Conservation (phyloP, 306 rosid genomes). For the Neltuma alba region DNA sequence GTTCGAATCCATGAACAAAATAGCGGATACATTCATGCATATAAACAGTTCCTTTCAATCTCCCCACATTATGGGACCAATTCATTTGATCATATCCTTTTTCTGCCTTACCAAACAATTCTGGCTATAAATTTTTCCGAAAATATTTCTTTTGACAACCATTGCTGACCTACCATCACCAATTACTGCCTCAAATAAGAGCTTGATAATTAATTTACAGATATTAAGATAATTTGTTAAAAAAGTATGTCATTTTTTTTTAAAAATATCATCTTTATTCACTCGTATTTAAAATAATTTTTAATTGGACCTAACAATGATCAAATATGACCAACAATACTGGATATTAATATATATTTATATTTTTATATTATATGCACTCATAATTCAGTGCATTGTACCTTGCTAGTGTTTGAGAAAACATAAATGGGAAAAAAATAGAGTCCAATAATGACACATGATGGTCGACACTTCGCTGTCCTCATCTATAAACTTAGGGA, state of each 20-base stretch:
- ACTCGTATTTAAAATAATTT: too few relatives aligned
- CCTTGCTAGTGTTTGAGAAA: constrained; percentile 7
- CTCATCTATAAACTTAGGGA: neutral
- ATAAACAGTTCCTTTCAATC: neutral
- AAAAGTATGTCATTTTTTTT: too few relatives aligned
- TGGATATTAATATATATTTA: too few relatives aligned
- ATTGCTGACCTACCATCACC: too few relatives aligned
- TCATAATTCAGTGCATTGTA: constrained; percentile 24
- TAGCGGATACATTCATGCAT: neutral
- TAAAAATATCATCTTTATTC: too few relatives aligned
- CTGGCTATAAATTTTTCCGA: neutral
- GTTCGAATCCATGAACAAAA: neutral
- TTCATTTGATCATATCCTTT: neutral
- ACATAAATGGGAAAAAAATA: neutral
- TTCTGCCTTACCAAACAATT: neutral
- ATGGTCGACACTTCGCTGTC: constrained; percentile 5
- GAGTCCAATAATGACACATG: constrained; percentile 22
- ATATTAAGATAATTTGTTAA: too few relatives aligned
- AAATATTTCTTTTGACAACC: too few relatives aligned
- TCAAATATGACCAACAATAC: too few relatives aligned
- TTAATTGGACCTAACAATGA: too few relatives aligned
- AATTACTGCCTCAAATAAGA: too few relatives aligned
- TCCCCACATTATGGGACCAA: neutral
- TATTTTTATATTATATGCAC: too few relatives aligned
- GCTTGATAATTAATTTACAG: too few relatives aligned